These are phyloP conservation scores for Talaromyces sp. DNA, from an alignment of 2,329 filamentous ascomycete species.

Conservation along the genomic window DNA sequence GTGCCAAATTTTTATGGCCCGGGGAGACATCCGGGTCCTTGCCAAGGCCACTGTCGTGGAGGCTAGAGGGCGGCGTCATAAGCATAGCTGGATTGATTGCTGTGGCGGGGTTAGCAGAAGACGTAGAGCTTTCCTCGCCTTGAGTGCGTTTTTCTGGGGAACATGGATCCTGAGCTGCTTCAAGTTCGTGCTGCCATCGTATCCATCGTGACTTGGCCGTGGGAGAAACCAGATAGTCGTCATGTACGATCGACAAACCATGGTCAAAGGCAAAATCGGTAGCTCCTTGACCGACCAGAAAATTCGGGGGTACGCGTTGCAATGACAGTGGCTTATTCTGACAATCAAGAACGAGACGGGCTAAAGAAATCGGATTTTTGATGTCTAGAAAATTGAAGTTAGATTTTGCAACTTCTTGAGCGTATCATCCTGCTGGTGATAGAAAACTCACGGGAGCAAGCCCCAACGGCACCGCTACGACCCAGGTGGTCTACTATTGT, in stretches of 20 bases:
- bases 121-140: conserved; percentile 14
- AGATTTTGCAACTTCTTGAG: neutral
- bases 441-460: conserved; percentile 69
- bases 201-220: conserved; percentile 72
- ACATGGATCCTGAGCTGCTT: conserved; percentile 42
- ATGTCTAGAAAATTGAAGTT: conserved; percentile 55
- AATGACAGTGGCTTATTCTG: conserved; percentile 74
- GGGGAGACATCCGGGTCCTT: conserved; percentile 1
- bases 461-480: conserved; percentile 86
- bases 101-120: conserved; percentile 19
- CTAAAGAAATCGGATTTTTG: conserved; percentile 85
- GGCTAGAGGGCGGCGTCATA: conserved; percentile 15
- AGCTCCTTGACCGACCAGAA: conserved; percentile 81
- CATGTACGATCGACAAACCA: conserved; percentile 65
- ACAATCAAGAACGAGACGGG: conserved; percentile 72
- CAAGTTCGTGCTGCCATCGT: conserved; percentile 69
- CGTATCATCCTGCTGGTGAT: neutral
- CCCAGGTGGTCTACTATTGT: conserved; percentile 87
- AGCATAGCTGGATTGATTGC: conserved; percentile 18
- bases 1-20: neutral
- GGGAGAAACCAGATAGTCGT: conserved; percentile 72
- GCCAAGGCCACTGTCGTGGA: neutral
- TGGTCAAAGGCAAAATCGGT: conserved; percentile 78
- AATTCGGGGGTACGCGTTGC: conserved; percentile 83
- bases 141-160: conserved; percentile 15